Percentiles rank a stretch among this genome's conserved stretches.
These are phyloP conservation scores for Leucogyrophana mollusca DNA, from an alignment of 768 basidiomycete genomes.

Conservation along the genomic window DNA sequence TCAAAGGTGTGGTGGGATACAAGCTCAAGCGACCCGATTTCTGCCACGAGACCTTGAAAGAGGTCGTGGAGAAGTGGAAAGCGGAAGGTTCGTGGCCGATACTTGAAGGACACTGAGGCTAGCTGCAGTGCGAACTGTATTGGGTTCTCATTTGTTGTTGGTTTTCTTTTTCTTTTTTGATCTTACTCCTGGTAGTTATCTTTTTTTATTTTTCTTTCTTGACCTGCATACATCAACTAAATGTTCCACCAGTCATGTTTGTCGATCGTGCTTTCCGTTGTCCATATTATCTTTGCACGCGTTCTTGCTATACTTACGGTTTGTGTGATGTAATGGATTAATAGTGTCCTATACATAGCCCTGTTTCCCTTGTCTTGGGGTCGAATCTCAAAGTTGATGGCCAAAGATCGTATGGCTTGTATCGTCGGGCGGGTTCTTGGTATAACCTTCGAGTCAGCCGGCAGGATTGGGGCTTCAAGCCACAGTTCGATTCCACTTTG, in stretches of 20 bases:
- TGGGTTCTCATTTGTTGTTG: slow-evolving; percentile 13
- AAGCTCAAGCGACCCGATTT: slow-evolving; percentile 62
- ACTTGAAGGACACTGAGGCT: slow-evolving; percentile 10
- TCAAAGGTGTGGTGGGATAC: slow-evolving; percentile 74
- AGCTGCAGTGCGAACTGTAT: background rate
- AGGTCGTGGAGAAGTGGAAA: slow-evolving; percentile 81
- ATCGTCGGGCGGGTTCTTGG: too few relatives aligned
- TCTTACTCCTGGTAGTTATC: background rate
- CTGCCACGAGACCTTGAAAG: slow-evolving; percentile 57
- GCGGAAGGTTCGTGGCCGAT: slow-evolving; percentile 51
- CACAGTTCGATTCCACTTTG: too few relatives aligned
- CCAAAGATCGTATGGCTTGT: too few relatives aligned
- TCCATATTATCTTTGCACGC: slow-evolving; percentile 9
- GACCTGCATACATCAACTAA: slow-evolving; percentile 4
- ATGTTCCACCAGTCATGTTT: slow-evolving; percentile 12
- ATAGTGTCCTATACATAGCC: background rate
- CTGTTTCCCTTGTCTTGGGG: too few relatives aligned
- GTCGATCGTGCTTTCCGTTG: slow-evolving; percentile 7
- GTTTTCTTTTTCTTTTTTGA: slow-evolving; percentile 6
- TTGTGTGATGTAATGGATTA: slow-evolving; percentile 15
- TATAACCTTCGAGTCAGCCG: too few relatives aligned
- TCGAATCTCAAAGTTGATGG: too few relatives aligned
- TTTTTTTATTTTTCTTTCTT: slow-evolving; percentile 11
- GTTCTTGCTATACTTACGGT: slow-evolving; percentile 19
- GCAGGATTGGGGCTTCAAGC: too few relatives aligned